These are phyloP conservation scores for Colletotrichum falcatum DNA, from an alignment of 2,329 filamentous ascomycete genomes.

Conservation along the genomic window DNA sequence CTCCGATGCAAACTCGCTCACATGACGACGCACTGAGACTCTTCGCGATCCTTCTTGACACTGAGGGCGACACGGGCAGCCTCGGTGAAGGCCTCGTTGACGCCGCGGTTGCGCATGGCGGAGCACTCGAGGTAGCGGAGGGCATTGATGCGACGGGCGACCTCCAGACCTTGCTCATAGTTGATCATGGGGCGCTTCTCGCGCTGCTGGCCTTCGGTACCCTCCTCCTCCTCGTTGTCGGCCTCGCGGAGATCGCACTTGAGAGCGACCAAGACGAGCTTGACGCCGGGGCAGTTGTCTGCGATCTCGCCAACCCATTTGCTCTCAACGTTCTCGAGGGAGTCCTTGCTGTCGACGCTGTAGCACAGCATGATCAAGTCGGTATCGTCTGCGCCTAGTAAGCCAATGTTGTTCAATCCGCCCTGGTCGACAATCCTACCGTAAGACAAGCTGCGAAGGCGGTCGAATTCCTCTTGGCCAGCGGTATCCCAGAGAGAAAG, in stretches of 20 bases:
- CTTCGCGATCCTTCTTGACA: conserved; percentile 74
- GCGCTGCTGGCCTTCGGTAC: conserved; percentile 53
- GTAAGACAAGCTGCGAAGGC: conserved; percentile 93
- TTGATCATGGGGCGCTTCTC: conserved; percentile 79
- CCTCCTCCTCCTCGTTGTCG: conserved; percentile 76
- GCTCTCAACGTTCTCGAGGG: conserved; percentile 96
- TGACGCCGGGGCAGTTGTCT: conserved; percentile 96
- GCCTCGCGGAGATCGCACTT: conserved; percentile 96
- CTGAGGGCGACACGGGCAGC: conserved; percentile 92
- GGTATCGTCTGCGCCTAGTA: conserved; percentile 73
- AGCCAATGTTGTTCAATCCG: background rate
- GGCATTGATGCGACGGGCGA: conserved; percentile 91
- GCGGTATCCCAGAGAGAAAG: conserved; percentile 98
- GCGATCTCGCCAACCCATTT: conserved; percentile 99
- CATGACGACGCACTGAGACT: conserved; percentile 72
- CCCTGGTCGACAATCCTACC: conserved; percentile 59
- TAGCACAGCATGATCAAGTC: conserved; percentile 99
- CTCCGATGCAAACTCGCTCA: conserved; percentile 48
- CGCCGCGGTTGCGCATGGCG: conserved; percentile 96
- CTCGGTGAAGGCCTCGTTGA: conserved; percentile 99
- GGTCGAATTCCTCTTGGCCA: conserved; percentile 98
- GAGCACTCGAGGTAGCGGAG: conserved; percentile 98
- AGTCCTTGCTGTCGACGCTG: conserved; percentile 95
- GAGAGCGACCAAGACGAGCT: conserved; percentile 92
- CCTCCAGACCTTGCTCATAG: conserved; percentile 91